These are phyloP conservation scores for Quercus gilva DNA, from an alignment of 306 rosid genomes.

Conservation along the genomic window DNA sequence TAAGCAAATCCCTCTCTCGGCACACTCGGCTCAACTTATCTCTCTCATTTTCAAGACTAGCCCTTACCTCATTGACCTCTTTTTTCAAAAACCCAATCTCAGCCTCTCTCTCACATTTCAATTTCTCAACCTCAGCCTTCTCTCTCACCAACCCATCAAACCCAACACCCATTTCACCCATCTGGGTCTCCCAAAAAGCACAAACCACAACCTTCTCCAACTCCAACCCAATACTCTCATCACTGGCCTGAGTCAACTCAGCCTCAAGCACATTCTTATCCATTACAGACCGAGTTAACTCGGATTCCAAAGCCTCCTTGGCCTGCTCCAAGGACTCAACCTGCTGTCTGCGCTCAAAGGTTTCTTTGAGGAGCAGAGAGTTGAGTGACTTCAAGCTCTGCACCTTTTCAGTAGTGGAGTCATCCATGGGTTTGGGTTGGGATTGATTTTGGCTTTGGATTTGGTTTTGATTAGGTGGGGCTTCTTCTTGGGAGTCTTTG, in stretches of 20 bases:
- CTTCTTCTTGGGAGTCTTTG: slow-evolving; percentile 17
- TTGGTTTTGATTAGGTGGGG: slow-evolving; percentile 3
- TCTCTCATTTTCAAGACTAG: slow-evolving; percentile 36
- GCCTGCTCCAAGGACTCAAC: slow-evolving; percentile 33
- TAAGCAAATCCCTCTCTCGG: slow-evolving; percentile 47
- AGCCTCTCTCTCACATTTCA: slow-evolving; percentile 17
- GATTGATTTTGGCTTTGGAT: neutral
- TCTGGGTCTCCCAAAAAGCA: slow-evolving; percentile 35
- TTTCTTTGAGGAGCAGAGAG: slow-evolving; percentile 55
- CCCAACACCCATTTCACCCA: slow-evolving; percentile 28
- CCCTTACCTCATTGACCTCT: slow-evolving; percentile 18
- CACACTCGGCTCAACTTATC: slow-evolving; percentile 17
- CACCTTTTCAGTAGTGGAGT: slow-evolving; percentile 41
- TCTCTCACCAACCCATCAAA: slow-evolving; percentile 25
- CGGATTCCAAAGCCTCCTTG: slow-evolving; percentile 35
- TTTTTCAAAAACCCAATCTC: slow-evolving; percentile 37
- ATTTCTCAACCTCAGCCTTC: slow-evolving; percentile 31
- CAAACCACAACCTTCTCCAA: slow-evolving; percentile 37
- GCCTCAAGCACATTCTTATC: slow-evolving; percentile 32
- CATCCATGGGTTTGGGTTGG: slow-evolving; percentile 32
- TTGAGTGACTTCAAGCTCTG: slow-evolving; percentile 69
- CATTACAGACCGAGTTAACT: slow-evolving; percentile 15
- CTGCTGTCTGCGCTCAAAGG: slow-evolving; percentile 43
- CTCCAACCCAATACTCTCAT: slow-evolving; percentile 27
- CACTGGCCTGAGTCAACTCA: slow-evolving; percentile 19